A percentile compares a stretch with the other conserved stretches of the same genome.
These are phyloP conservation scores for Emericellopsis cladophorae DNA, from an alignment of 2,329 filamentous ascomycete species.

Conservation along the genomic window DNA sequence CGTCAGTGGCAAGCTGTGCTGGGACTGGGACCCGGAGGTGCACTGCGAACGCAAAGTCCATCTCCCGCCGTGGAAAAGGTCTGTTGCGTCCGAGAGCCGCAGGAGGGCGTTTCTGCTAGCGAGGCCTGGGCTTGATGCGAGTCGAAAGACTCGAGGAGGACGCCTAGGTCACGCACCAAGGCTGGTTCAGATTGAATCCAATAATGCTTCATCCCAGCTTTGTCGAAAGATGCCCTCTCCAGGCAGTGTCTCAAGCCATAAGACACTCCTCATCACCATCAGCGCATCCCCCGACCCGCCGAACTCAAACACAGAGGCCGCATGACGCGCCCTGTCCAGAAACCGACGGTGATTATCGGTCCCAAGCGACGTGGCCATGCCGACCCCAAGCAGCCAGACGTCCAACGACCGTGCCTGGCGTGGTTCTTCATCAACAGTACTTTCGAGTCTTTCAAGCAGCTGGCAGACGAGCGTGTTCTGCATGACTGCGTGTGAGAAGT, in stretches of 20 bases:
- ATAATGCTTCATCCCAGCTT: conserved; percentile 10
- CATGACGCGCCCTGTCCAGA: conserved; percentile 7
- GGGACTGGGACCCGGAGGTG: too few relatives aligned
- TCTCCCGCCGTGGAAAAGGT: too few relatives aligned
- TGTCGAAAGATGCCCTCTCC: conserved; percentile 10
- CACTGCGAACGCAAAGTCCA: too few relatives aligned
- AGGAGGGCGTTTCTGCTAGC: too few relatives aligned
- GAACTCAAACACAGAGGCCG: background rate
- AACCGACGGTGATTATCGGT: conserved; percentile 17
- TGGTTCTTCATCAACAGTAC: conserved; percentile 1
- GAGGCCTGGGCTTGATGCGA: too few relatives aligned
- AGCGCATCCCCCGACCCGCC: conserved; percentile 4
- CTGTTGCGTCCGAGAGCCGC: too few relatives aligned
- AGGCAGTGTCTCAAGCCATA: conserved; percentile 15
- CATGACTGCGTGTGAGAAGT: conserved; percentile 36
- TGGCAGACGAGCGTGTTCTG: conserved; percentile 17
- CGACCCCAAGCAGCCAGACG: conserved; percentile 28
- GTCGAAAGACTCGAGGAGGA: too few relatives aligned
- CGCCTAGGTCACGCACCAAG: too few relatives aligned
- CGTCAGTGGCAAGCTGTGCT: too few relatives aligned
- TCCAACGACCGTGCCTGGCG: conserved; percentile 12
- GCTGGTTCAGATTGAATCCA: too few relatives aligned
- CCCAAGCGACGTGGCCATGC: conserved; percentile 20
- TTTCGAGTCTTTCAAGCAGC: conserved; percentile 17
- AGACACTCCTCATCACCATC: conserved; percentile 9